Conservation (phyloP, 2,329 filamentous ascomycete species). For the Podosphaera aphanis region DNA sequence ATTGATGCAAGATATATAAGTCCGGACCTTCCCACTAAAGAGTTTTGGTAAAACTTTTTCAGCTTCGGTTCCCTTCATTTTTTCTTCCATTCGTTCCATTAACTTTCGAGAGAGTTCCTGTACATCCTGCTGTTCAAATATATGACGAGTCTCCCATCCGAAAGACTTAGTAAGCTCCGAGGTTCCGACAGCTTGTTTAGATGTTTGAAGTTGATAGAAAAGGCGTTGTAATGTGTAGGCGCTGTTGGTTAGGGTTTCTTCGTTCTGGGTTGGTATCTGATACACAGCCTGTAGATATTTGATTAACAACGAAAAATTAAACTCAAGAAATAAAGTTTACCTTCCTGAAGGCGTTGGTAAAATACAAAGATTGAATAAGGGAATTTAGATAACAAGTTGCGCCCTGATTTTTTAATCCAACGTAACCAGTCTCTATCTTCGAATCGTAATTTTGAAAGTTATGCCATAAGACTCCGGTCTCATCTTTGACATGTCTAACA, state of each 20-base stretch:
- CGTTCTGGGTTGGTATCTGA: slow-evolving; percentile 77
- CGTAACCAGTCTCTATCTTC: slow-evolving; percentile 96
- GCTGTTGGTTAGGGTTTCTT: slow-evolving; percentile 62
- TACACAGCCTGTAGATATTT: slow-evolving; percentile 51
- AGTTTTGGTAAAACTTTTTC: slow-evolving; percentile 74
- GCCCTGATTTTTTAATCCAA: slow-evolving; percentile 88
- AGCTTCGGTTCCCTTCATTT: slow-evolving; percentile 89
- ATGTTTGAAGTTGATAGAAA: slow-evolving; percentile 87
- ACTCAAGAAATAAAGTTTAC: slow-evolving; percentile 22
- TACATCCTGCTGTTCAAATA: slow-evolving; percentile 97
- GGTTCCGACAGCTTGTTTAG: slow-evolving; percentile 60
- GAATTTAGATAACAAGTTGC: slow-evolving; percentile 80
- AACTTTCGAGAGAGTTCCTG: slow-evolving; percentile 89
- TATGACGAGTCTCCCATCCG: slow-evolving; percentile 92
- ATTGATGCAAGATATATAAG: slow-evolving; percentile 95
- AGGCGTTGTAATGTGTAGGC: slow-evolving; percentile 83
- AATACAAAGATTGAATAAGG: slow-evolving; percentile 61
- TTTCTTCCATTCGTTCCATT: slow-evolving; percentile 91
- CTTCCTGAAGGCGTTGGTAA: slow-evolving; percentile 84
- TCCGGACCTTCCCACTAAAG: slow-evolving; percentile 96
- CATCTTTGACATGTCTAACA: slow-evolving; percentile 60
- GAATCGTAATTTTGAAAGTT: slow-evolving; percentile 90
- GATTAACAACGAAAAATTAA: slow-evolving; percentile 2
- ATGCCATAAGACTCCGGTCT: slow-evolving; percentile 75
- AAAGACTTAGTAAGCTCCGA: slow-evolving; percentile 90